Evolutionary conservation across 2,329 filamentous ascomycete genomes (phyloP), one percentile per base, ranked within the genome.

Genomic region (Aspergillus fumigatiaffinis): DNA sequence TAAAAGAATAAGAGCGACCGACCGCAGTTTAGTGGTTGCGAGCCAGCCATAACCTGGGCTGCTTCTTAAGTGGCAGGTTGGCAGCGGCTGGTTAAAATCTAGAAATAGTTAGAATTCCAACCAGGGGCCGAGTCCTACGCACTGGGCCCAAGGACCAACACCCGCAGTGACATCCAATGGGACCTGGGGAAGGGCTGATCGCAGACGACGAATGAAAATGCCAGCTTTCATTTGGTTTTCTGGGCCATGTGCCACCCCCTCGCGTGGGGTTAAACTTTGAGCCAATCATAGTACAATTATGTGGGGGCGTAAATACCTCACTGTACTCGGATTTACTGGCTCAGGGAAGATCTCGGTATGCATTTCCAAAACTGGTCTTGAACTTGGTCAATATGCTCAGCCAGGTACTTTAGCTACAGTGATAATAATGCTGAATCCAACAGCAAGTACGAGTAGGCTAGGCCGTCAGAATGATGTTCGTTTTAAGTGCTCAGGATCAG

Each of bases 191-290:
- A 21, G 20, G 17, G 8, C 20, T 44, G 0, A 29, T 38, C 46
- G 35, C n/a, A 51, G 32, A 25, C 17, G 28, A 42, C 51, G 47
- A 41, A 51, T 21, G 23, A 26, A 38, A 25, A 3, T 29, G 46
- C 38, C 20, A 32, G 25, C n/a, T n/a, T 28, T 10, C 26, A 26
- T 56, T 32, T 38, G 42, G 38, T 29, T 25, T 48, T 56, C 54
- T 48, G 44, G 25, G 32, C 54, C 54, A 55, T 52, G 25, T 28
- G 48, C 49, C 42, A 21, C 41, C 51, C 28, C 53, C 28, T 55
- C 54, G 51, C 54, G 46, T 52, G 38, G 29, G 42, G 41, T 50
- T 32, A 52, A 26, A 4, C 5, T 17, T 23, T 26, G 6, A 29
- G 32, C 54, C 35, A 52, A 51, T 51, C 28, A 44, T 14, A 20